Evolutionary conservation across 352 stramenopile species (phyloP).

Genomic region (Phytophthora pisi): DNA sequence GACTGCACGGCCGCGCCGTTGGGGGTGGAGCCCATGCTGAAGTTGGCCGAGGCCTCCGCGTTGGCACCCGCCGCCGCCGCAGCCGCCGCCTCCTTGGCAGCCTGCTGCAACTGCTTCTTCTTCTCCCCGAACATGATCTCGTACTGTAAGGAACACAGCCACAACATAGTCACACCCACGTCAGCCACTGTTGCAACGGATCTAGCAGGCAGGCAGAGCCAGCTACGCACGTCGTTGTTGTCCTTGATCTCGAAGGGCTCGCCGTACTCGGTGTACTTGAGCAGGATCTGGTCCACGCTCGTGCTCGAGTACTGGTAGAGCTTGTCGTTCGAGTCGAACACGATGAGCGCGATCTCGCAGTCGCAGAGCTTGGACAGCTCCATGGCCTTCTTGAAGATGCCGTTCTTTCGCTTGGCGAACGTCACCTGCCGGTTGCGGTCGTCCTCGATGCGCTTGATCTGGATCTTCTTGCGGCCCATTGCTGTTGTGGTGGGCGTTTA

Average conservation of each 20-base stretch:
- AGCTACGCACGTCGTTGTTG: constrained; percentile 74
- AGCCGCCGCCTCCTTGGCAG: constrained; percentile 49
- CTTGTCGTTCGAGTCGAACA: constrained; percentile 90
- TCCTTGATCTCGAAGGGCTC: constrained; percentile 85
- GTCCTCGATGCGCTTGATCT: constrained; percentile 88
- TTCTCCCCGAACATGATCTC: constrained; percentile 86
- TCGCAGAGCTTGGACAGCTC: constrained; percentile 88
- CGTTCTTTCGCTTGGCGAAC: constrained; percentile 85
- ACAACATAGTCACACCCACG: not conserved
- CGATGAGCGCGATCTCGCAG: constrained; percentile 86
- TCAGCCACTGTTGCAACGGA: not conserved
- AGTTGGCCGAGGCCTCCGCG: constrained; percentile 36
- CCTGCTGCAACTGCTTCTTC: constrained; percentile 63
- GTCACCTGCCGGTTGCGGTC: constrained; percentile 87
- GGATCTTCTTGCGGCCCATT: constrained; percentile 90
- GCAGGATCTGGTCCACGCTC: constrained; percentile 81
- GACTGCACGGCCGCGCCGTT: constrained; percentile 35
- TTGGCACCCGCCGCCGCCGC: constrained; percentile 37
- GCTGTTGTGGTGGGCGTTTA: constrained; percentile 7
- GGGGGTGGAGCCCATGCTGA: constrained; percentile 34
- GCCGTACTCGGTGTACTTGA: constrained; percentile 88
- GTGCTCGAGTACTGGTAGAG: constrained; percentile 87
- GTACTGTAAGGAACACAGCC: constrained; percentile 47
- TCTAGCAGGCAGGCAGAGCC: not conserved
- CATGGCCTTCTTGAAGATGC: constrained; percentile 90